These are phyloP conservation scores for Candida vartiovaarae DNA, from an alignment of 805 yeast species.

Conservation along the genomic window DNA sequence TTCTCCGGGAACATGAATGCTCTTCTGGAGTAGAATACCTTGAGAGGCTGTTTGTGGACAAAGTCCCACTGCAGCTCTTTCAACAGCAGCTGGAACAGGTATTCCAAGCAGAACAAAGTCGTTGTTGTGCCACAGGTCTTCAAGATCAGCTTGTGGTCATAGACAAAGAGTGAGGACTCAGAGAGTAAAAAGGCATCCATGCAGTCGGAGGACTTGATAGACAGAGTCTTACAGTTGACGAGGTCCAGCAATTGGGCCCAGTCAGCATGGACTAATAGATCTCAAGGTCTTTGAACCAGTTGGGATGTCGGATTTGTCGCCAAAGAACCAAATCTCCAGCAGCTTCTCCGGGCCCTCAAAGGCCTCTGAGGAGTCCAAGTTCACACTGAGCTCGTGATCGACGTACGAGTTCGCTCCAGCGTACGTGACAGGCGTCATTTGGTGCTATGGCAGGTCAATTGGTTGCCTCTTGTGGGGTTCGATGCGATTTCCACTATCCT, in stretches of 20 bases:
- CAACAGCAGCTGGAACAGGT: slow-evolving; percentile 47
- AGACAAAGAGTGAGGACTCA: slow-evolving; percentile 87
- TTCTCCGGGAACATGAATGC: slow-evolving; percentile 87
- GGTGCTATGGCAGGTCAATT: background rate
- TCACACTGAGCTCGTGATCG: slow-evolving; percentile 73
- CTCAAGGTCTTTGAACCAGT: slow-evolving; percentile 45
- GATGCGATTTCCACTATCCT: no score
- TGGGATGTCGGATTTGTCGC: slow-evolving; percentile 31
- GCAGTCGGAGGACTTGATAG: slow-evolving; percentile 57
- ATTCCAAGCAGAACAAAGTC: slow-evolving; percentile 67
- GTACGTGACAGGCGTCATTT: slow-evolving; percentile 28
- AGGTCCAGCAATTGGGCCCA: slow-evolving; percentile 73
- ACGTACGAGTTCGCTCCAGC: slow-evolving; percentile 43
- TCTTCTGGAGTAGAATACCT: slow-evolving; percentile 85
- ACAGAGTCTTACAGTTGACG: slow-evolving; percentile 84
- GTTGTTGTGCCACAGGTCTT: slow-evolving; percentile 98
- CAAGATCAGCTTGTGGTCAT: slow-evolving; percentile 73
- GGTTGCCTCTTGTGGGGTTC: background rate
- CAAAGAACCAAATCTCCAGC: slow-evolving; percentile 82
- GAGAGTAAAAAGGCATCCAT: slow-evolving; percentile 82
- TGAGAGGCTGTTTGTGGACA: slow-evolving; percentile 37
- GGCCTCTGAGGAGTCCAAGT: slow-evolving; percentile 82
- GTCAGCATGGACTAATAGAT: slow-evolving; percentile 50
- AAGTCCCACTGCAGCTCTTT: slow-evolving; percentile 36
- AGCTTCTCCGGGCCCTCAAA: slow-evolving; percentile 97